A percentile compares a stretch with the other conserved stretches of the same genome.
Conservation (phyloP, 2,329 filamentous ascomycete genomes). For the Colletotrichum salicis region DNA sequence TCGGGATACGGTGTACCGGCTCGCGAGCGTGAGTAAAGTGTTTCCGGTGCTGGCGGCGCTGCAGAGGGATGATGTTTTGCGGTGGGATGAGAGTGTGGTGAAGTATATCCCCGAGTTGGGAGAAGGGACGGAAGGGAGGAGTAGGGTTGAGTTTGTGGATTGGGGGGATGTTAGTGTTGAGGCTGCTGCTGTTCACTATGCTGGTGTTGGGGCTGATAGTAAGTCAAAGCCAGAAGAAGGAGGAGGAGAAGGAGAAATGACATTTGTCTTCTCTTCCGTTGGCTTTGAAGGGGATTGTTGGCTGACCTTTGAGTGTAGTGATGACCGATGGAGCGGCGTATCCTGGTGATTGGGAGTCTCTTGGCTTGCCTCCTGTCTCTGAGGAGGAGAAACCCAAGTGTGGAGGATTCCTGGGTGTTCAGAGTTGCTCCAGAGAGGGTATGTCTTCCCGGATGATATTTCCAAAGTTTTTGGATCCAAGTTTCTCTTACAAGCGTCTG, state of each 20-base stretch:
- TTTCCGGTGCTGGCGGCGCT: conserved; percentile 31
- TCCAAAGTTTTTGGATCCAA: background rate
- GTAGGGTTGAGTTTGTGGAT: conserved; percentile 45
- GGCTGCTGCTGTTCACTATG: conserved; percentile 57
- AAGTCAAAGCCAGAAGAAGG: conserved; percentile 25
- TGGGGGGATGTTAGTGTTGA: conserved; percentile 61
- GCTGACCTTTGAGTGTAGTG: conserved; percentile 40
- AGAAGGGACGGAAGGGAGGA: conserved; percentile 38
- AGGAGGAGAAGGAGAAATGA: no score
- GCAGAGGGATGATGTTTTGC: conserved; percentile 26
- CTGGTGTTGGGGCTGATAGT: conserved; percentile 53
- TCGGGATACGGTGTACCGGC: conserved; percentile 49
- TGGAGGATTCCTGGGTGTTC: conserved; percentile 48
- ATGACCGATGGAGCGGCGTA: conserved; percentile 46
- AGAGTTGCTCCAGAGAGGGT: conserved; percentile 43
- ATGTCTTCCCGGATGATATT: background rate
- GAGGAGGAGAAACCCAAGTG: conserved; percentile 44
- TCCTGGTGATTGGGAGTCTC: conserved; percentile 41
- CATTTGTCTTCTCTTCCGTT: no score
- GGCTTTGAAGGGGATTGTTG: background rate
- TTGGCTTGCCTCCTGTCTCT: conserved; percentile 46
- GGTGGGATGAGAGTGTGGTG: conserved; percentile 54
- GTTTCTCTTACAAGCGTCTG: no score
- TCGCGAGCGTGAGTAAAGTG: conserved; percentile 56
- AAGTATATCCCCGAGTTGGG: conserved; percentile 55